Evolutionary conservation across 1,284 basidiomycete genomes (phyloP).

Genomic region (Ustilago loliicola): DNA sequence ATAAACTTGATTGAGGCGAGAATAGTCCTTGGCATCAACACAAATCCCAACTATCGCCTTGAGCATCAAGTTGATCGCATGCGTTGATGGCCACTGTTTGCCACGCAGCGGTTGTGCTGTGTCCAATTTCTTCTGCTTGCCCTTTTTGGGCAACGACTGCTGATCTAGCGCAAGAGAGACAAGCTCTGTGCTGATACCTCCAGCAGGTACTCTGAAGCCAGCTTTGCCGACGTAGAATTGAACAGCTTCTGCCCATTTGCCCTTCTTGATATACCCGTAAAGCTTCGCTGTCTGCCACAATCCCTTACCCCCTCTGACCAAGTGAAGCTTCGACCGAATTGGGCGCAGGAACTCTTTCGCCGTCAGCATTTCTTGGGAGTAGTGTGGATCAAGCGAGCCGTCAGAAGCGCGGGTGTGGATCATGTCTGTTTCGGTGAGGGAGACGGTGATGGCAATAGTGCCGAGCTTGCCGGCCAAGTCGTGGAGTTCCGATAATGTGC

Average conservation of each 20-base stretch:
- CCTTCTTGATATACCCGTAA: conserved; percentile 27
- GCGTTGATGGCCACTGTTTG: conserved; percentile 49
- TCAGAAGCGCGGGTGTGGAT: neutral
- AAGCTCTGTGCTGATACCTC: conserved; percentile 37
- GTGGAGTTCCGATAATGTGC: conserved; percentile 24
- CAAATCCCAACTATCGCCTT: conserved; percentile 27
- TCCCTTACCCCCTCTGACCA: conserved; percentile 29
- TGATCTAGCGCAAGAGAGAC: conserved; percentile 20
- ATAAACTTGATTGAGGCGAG: conserved; percentile 27
- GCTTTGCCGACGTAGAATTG: conserved; percentile 25
- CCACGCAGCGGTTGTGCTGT: neutral
- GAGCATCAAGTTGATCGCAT: conserved; percentile 46
- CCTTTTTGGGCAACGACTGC: neutral
- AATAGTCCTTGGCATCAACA: conserved; percentile 30
- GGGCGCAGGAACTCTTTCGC: conserved; percentile 39
- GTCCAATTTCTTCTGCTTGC: neutral
- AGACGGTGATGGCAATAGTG: conserved; percentile 20
- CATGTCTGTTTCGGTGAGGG: conserved; percentile 34
- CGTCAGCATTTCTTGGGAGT: conserved; percentile 17
- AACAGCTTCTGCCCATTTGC: conserved; percentile 25
- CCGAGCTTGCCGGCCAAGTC: conserved; percentile 25
- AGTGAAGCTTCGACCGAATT: conserved; percentile 12
- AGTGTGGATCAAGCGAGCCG: neutral
- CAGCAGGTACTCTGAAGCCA: conserved; percentile 37
- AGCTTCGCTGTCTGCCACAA: conserved; percentile 49